Evolutionary conservation across 2,329 filamentous ascomycete species (phyloP), one percentile per base, ranked within the genome.

Genomic region (Sclerotinia sclerotiorum): DNA sequence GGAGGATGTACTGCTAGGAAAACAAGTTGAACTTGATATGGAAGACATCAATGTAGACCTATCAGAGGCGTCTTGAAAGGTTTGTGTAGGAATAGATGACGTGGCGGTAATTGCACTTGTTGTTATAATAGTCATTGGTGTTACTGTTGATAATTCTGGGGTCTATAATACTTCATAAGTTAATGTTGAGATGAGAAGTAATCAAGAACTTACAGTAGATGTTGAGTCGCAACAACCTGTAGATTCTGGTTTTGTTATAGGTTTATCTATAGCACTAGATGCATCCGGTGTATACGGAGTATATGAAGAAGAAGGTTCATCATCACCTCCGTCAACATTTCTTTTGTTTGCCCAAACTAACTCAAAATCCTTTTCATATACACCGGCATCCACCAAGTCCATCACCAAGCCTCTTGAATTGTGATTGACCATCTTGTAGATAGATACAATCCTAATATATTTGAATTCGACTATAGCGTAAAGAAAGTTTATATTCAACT

Each of bases 301-400:
- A 32, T 29, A 24, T n/a, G 44, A 17, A 19, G 27, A 7, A 48
- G 27, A 60, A 60, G 42, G 42, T 60, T 60, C 24, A 29, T n/a
- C 11, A 15, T 60, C 57, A n/a, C 46, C 42, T 48, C 24, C 42
- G 48, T 48, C 27, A 15, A 48, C 42, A 60, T 48, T 24, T 48
- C 57, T 60, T 29, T 60, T 60, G 5, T 60, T 60, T 48, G 57
- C 57, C 57, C 57, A 60, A 32, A 60, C 57, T 19, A 60, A 60
- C 56, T 60, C 56, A 60, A 21, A 60, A 32, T 48, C 57, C 42
- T 60, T 42, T 32, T 60, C 24, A 60, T 60, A 60, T 46, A 60
- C 56, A 60, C 56, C 56, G n/a, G 39, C 24, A 60, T 60, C 39
- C 21, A 60, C 56, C 56, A 60, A 29, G 29, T 60, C 56, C 39